A percentile compares a stretch with the other conserved stretches of the same genome.
phyloP scores from a whole-genome alignment of 345 rosid species.

The Brassica rapa region DNA sequence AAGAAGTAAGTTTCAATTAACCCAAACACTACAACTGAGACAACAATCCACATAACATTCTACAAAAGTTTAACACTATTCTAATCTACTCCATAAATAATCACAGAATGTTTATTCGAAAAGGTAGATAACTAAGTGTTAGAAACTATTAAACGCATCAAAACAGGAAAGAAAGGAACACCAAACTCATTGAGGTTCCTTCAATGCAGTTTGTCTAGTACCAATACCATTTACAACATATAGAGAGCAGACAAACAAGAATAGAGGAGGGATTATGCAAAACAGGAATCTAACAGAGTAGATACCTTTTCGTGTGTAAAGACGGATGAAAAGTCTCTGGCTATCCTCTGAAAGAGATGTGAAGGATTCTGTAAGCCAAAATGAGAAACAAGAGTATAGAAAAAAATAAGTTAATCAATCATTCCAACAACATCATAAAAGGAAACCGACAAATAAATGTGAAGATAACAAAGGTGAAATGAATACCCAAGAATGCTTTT shows the following conservation, averaged over 20 bases:
- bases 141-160: background rate
- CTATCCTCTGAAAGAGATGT: conserved; percentile 61
- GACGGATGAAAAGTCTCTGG: conserved; percentile 88
- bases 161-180: background rate
- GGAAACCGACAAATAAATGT: background rate
- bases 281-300: background rate
- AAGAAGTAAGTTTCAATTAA: conserved; percentile 7
- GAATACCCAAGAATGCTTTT: conserved; percentile 63
- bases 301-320: conserved; percentile 81
- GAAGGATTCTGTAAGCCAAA: conserved; percentile 66
- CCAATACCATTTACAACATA: background rate
- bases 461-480: background rate
- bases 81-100: background rate
- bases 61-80: conserved; percentile 4
- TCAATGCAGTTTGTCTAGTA: background rate
- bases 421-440: conserved; percentile 8
- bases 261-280: background rate
- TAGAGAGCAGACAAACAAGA: background rate
- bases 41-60: background rate
- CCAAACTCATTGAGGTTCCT: background rate
- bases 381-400: conserved; percentile 1
- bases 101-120: background rate
- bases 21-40: conserved; percentile 15
- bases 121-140: background rate
- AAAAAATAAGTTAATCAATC: background rate